Base-by-base conservation (phyloP, 2,329 filamentous ascomycete species). In the Ophiostoma tasmaniense region DNA sequence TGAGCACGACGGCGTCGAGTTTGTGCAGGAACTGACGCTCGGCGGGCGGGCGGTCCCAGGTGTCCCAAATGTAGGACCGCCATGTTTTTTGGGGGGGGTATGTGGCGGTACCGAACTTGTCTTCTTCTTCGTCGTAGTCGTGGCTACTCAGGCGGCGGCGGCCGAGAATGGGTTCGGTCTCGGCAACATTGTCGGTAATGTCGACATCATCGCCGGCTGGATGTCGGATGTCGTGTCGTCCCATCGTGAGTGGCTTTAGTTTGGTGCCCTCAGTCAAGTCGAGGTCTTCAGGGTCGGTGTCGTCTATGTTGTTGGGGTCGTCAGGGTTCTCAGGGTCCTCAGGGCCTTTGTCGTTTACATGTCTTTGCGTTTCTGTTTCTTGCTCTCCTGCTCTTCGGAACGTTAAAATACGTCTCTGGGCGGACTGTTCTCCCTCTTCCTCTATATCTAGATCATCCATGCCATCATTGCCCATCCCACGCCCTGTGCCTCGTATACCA, bases 1-100 rank as follows among this genome's bases (percentile, higher is more conserved):
- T 78, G 30, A 80, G 67, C 37, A 80, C 76, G 72, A 74, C 77
- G 71, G 74, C 76, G 64, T 79, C 78, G 2, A 78, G 72, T 66
- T 78, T 79, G 50, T 71, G 70, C 13, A 79, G 71, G 35, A 79
- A 74, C 6, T 72, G 73, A 2, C 77, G 73, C 67, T 78, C 77
- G 61, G 75, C 75, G 0, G 76, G 76, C 1, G 62, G 62, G 14
- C 62, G 62, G 62, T 64, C 62, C 62, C 62, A 64, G 2, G 62
- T 64, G 35, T 64, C 62, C 62, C 62, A 64, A n/a, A 64, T 22
- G 62, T 39, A 42, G n/a, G 62, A 64, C 62, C 35, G 62, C 62
- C 62, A 64, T 13, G 62, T 37, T 8, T 64, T 64, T 4, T 37
- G n/a, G 4, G 20, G 33, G 62, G 10, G n/a, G 4, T 11, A 13